Evolutionary conservation across 1,284 basidiomycete species (phyloP), one percentile per base, ranked within the genome.

Genomic region (Tylopilus orsonianus): DNA sequence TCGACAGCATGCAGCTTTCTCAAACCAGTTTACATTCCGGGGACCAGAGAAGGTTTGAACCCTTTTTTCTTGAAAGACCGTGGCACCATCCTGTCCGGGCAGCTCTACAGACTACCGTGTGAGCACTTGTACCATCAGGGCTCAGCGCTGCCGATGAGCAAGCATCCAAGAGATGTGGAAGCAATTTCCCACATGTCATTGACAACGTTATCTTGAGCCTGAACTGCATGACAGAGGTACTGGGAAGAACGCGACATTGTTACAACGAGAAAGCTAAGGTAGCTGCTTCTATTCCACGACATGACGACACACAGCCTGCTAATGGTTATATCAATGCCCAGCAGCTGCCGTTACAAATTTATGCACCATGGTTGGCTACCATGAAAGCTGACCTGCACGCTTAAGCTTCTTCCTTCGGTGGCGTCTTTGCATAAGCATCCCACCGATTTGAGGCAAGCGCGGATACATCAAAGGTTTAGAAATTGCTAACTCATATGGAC

Each of bases 91-190:
- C 16, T 14, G 8, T 7, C 20, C 19, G 13, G 13, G 30, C n/a
- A 3, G 12, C 19, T 29, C 24, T 9, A n/a, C 10, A 42, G 45
- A 12, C 20, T n/a, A 29, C 5, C 41, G n/a, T 32, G 23, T 24
- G 37, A 32, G 22, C 30, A n/a, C n/a, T n/a, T n/a, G n/a, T n/a
- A n/a, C n/a, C n/a, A n/a, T n/a, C n/a, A n/a, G n/a, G n/a, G n/a
- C n/a, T n/a, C n/a, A n/a, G n/a, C n/a, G n/a, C n/a, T n/a, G n/a
- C n/a, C n/a, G 30, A 34, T 14, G 32, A 33, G 18, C 23, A 32
- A 35, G 16, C 33, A n/a, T 19, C 33, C 27, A 33, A 49, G n/a
- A n/a, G n/a, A n/a, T n/a, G 26, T 7, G 14, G 51, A 44, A 51
- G 43, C 16, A 6, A 14, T 39, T 35, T 27, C 45, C 16, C 36